phyloP scores from a whole-genome alignment of 176 grass and related monocot genomes.

The Triticum monococcum region DNA sequence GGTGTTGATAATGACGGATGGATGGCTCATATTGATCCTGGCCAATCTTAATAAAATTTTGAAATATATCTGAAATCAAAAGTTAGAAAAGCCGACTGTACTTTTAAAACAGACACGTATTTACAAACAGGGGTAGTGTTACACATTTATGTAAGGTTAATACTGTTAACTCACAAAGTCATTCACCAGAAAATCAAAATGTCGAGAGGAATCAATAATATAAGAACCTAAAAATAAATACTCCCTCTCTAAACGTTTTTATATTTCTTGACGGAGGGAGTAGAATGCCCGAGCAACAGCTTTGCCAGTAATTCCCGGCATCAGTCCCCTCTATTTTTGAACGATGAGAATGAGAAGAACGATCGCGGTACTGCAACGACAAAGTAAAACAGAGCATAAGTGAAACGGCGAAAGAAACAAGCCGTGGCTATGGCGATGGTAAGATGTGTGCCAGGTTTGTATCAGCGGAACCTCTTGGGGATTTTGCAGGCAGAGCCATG shows the following conservation, averaged over 20 bases:
- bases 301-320: neutral
- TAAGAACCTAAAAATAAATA: neutral
- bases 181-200: neutral
- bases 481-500: conserved; percentile 26
- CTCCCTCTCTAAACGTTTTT: too few relatives aligned
- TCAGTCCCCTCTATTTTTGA: conserved; percentile 52
- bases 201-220: neutral
- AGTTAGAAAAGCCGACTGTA: too few relatives aligned
- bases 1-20: too few relatives aligned
- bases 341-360: conserved; percentile 60
- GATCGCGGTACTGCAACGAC: conserved; percentile 53
- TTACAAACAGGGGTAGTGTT: too few relatives aligned
- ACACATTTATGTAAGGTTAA: too few relatives aligned
- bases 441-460: neutral
- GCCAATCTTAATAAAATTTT: too few relatives aligned
- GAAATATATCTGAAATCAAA: too few relatives aligned
- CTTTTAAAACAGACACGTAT: too few relatives aligned
- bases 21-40: neutral
- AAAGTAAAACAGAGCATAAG: conserved; percentile 8
- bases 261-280: neutral
- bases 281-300: neutral
- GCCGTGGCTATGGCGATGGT: neutral
- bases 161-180: neutral
- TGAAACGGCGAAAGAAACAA: neutral
- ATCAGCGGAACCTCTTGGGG: conserved; percentile 46